These are phyloP conservation scores for Neopestalotiopsis clavispora DNA, from an alignment of 2,329 filamentous ascomycete species.

Conservation along the genomic window DNA sequence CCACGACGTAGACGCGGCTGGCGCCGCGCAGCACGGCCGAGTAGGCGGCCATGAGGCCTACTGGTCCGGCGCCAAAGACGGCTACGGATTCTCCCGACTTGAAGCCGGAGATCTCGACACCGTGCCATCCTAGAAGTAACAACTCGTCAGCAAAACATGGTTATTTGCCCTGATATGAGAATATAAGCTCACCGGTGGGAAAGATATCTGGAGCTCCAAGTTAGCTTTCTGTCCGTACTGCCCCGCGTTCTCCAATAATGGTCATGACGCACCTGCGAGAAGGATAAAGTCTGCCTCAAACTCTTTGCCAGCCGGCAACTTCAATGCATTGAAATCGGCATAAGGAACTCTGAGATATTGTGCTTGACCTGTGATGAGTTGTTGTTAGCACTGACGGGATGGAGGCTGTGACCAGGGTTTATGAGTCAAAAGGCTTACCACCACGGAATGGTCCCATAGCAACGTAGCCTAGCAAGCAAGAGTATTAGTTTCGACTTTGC, in stretches of 20 bases:
- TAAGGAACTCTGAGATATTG: conserved; percentile 70
- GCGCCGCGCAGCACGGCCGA: conserved; percentile 38
- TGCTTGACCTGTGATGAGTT: conserved; percentile 53
- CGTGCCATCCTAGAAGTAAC: conserved; percentile 50
- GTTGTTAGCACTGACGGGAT: not conserved
- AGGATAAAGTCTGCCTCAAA: conserved; percentile 65
- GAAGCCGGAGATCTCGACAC: conserved; percentile 62
- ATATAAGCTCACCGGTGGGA: conserved; percentile 40
- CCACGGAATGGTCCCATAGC: conserved; percentile 59
- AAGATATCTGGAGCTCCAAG: conserved; percentile 37
- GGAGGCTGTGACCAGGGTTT: not conserved
- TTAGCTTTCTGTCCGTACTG: not conserved
- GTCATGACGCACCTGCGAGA: conserved; percentile 36
- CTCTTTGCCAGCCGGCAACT: conserved; percentile 63
- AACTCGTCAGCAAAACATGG: not conserved
- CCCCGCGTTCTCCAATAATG: not conserved
- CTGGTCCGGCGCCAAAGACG: conserved; percentile 40
- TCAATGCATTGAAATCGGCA: conserved; percentile 70
- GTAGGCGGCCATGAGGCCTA: conserved; percentile 39
- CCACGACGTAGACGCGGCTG: conserved; percentile 36
- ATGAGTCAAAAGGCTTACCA: conserved; percentile 24
- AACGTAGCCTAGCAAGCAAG: conserved; percentile 53
- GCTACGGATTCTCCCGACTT: conserved; percentile 27
- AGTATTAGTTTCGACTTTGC: not conserved
- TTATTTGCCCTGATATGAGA: not conserved